phyloP scores from a whole-genome alignment of 495 filamentous ascomycete genomes.

The Hypoxylon trugodes region DNA sequence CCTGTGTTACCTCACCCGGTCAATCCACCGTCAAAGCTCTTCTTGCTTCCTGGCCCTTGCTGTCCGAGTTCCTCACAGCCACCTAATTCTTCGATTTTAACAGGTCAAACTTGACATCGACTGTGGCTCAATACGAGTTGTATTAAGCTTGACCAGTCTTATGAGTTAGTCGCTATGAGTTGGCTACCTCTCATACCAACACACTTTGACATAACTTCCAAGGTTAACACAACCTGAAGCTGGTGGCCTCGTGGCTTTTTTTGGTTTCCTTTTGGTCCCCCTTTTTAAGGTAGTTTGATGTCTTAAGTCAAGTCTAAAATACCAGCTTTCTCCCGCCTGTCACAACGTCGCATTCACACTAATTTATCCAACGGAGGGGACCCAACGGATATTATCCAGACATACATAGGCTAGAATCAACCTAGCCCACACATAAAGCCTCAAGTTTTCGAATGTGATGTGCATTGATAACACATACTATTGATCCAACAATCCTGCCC shows the following conservation, averaged over 20 bases:
- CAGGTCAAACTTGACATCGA: too few relatives aligned
- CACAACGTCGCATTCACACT: slow-evolving; percentile 27
- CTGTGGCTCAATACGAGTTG: too few relatives aligned
- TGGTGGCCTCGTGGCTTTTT: slow-evolving; percentile 9
- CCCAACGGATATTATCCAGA: slow-evolving; percentile 28
- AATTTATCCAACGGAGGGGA: slow-evolving; percentile 38
- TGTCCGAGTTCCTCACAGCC: not conserved
- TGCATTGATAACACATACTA: slow-evolving; percentile 31
- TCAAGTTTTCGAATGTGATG: slow-evolving; percentile 28
- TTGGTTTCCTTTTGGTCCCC: too few relatives aligned
- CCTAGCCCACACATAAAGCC: slow-evolving; percentile 2
- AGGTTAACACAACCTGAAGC: not conserved
- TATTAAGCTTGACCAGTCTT: too few relatives aligned
- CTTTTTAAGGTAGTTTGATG: too few relatives aligned
- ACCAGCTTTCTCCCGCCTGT: slow-evolving; percentile 9
- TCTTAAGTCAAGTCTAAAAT: slow-evolving; percentile 15
- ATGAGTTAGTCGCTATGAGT: too few relatives aligned
- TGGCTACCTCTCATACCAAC: too few relatives aligned
- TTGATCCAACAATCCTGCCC: slow-evolving; percentile 28
- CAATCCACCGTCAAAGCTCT: slow-evolving; percentile 2
- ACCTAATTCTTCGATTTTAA: not conserved
- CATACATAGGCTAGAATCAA: slow-evolving; percentile 37
- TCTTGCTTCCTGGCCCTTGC: slow-evolving; percentile 11
- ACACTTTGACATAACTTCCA: too few relatives aligned
- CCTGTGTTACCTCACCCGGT: slow-evolving; percentile 6